Conservation (phyloP, 805 yeast species). For the Saturnispora diversa region DNA sequence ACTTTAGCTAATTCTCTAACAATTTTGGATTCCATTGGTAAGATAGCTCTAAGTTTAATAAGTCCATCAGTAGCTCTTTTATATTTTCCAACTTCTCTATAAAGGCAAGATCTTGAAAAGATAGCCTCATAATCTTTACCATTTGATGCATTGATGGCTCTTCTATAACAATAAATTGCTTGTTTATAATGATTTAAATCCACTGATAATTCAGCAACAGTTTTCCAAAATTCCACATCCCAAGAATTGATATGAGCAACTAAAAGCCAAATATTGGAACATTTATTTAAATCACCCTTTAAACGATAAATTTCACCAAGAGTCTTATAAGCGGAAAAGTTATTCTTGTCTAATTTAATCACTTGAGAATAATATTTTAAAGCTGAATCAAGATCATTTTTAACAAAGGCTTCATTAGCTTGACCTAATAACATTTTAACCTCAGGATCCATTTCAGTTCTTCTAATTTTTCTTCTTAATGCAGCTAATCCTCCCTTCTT, state of each 20-base stretch:
- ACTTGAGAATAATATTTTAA: constrained; percentile 56
- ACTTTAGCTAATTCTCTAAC: constrained; percentile 54
- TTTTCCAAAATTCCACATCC: constrained; percentile 72
- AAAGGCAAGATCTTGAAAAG: constrained; percentile 57
- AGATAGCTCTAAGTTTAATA: constrained; percentile 44
- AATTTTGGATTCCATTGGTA: constrained; percentile 54
- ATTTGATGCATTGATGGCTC: constrained; percentile 43
- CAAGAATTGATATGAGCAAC: constrained; percentile 73
- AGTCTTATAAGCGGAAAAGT: constrained; percentile 79
- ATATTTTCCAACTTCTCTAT: constrained; percentile 55
- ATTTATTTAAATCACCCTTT: constrained; percentile 58
- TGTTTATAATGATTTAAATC: constrained; percentile 64
- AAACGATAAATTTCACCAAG: constrained; percentile 74
- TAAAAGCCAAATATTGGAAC: constrained; percentile 73
- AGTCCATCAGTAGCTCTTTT: constrained; percentile 72
- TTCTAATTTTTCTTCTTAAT: constrained; percentile 33
- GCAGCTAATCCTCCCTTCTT: constrained; percentile 31
- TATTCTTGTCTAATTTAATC: constrained; percentile 66
- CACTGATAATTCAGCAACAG: constrained; percentile 59
- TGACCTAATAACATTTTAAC: constrained; percentile 54
- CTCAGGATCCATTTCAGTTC: constrained; percentile 58
- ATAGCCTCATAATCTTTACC: constrained; percentile 47
- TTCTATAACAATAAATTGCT: constrained; percentile 70
- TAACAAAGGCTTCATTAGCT: constrained; percentile 77
- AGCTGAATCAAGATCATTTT: constrained; percentile 52